Evolutionary conservation across 2,329 filamentous ascomycete genomes (phyloP).

Genomic region (Cladophialophora exuberans): DNA sequence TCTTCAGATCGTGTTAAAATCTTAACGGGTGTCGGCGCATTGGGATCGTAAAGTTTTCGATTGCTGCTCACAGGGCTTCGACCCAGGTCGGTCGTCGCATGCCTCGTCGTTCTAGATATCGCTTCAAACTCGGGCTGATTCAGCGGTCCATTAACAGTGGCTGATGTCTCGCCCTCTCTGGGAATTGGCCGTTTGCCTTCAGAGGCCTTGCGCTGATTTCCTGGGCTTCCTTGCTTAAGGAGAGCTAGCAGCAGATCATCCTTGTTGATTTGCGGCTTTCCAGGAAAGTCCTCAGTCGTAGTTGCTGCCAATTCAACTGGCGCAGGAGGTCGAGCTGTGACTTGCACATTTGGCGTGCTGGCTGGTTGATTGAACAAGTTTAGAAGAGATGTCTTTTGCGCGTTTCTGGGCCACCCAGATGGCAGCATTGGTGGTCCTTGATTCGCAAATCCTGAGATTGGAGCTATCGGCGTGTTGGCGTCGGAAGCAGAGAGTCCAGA

Average conservation of each 20-base stretch:
- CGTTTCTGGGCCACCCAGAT: slow-evolving; percentile 1
- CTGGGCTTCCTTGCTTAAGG: slow-evolving; percentile 16
- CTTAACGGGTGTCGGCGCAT: slow-evolving; percentile 32
- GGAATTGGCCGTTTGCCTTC: slow-evolving; percentile 18
- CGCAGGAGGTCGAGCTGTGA: not conserved
- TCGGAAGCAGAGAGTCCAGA: slow-evolving; percentile 18
- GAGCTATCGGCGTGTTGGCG: not conserved
- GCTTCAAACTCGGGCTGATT: slow-evolving; percentile 45
- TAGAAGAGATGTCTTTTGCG: slow-evolving; percentile 22
- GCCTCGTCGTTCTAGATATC: slow-evolving; percentile 22
- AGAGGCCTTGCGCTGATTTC: slow-evolving; percentile 25
- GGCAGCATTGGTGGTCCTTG: slow-evolving; percentile 2
- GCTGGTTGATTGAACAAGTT: slow-evolving; percentile 28
- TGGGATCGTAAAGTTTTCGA: slow-evolving; percentile 31
- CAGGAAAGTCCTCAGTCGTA: slow-evolving; percentile 37
- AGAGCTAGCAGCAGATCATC: slow-evolving; percentile 25
- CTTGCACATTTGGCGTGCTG: slow-evolving; percentile 23
- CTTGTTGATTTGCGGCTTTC: slow-evolving; percentile 18
- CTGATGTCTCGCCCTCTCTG: slow-evolving; percentile 38
- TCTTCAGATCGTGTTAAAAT: slow-evolving; percentile 34
- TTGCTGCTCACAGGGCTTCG: slow-evolving; percentile 27
- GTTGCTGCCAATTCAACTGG: slow-evolving; percentile 52
- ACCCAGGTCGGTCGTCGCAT: slow-evolving; percentile 21
- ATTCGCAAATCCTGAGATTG: not conserved
- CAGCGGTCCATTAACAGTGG: slow-evolving; percentile 46